Evolutionary conservation across 106 monocot species (phyloP).

Genomic region (Alisma plantagoaquatica): DNA sequence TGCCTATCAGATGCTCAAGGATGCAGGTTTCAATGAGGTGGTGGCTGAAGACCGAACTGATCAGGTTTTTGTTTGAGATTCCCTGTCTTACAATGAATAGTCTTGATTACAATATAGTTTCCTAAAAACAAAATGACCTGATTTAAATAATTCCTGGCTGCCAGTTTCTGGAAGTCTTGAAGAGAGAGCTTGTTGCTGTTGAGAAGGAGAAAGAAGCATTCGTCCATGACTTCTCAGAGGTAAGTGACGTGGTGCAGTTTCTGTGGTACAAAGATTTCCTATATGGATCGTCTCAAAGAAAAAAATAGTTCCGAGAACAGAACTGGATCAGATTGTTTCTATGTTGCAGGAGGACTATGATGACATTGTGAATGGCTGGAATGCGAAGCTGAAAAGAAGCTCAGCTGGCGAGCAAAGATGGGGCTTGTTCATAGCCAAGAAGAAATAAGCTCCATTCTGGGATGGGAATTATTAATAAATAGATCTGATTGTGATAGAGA

Average conservation of each 20-base stretch:
- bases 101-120: neutral
- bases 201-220: constrained; percentile 70
- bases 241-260: constrained; percentile 12
- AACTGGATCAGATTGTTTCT: neutral
- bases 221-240: constrained; percentile 77
- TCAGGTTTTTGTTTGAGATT: constrained; percentile 41
- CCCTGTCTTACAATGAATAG: neutral
- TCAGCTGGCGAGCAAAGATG: constrained; percentile 79
- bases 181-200: constrained; percentile 58
- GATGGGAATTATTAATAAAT: too few relatives aligned
- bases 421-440: constrained; percentile 79
- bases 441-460: constrained; percentile 26
- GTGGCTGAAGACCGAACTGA: constrained; percentile 90
- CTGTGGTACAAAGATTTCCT: neutral
- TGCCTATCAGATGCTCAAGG: constrained; percentile 59
- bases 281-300: neutral
- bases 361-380: constrained; percentile 88
- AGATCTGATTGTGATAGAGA: too few relatives aligned
- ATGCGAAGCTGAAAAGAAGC: constrained; percentile 74
- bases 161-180: constrained; percentile 71
- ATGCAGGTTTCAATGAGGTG: constrained; percentile 76
- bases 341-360: constrained; percentile 71
- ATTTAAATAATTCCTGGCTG: neutral
- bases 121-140: neutral
- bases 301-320: neutral